A percentile compares a stretch with the other conserved stretches of the same genome.
phyloP scores from a whole-genome alignment of 202 grass and related monocot genomes.

The Eragrostis tef region DNA sequence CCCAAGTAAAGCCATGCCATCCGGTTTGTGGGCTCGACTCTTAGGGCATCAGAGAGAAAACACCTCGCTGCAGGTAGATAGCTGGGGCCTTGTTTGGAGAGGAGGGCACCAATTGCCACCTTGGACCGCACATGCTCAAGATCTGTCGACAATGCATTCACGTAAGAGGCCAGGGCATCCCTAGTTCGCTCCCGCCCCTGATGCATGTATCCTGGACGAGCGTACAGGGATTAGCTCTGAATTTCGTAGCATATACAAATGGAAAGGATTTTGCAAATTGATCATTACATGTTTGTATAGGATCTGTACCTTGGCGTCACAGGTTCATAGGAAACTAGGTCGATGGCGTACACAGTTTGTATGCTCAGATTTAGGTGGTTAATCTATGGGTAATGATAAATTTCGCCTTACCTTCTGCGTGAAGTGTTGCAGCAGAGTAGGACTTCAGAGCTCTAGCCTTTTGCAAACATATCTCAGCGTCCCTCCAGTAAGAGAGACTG shows the following conservation, averaged over 20 bases:
- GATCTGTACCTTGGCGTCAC: background rate
- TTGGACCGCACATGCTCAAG: constrained; percentile 71
- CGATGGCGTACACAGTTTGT: background rate
- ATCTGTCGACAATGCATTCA: constrained; percentile 64
- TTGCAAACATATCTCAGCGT: constrained; percentile 91
- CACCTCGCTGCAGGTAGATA: constrained; percentile 75
- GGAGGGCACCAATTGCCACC: constrained; percentile 66
- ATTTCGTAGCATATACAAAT: background rate
- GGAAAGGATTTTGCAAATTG: background rate
- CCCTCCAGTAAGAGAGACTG: constrained; percentile 66
- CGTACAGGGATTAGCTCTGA: background rate
- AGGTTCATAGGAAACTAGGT: background rate
- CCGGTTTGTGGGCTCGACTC: constrained; percentile 75
- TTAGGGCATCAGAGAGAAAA: constrained; percentile 85
- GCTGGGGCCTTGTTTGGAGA: constrained; percentile 63
- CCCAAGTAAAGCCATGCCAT: constrained; percentile 85
- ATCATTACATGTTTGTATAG: background rate
- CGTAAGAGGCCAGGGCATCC: constrained; percentile 61
- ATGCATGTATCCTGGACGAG: constrained; percentile 63
- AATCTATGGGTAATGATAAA: background rate
- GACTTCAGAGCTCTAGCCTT: constrained; percentile 72
- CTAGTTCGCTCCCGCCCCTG: constrained; percentile 48
- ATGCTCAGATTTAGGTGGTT: background rate
- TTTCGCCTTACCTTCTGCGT: constrained; percentile 63
- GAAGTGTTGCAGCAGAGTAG: constrained; percentile 67